These are phyloP conservation scores for Vigna angularis DNA, from an alignment of 306 rosid species.

Conservation along the genomic window DNA sequence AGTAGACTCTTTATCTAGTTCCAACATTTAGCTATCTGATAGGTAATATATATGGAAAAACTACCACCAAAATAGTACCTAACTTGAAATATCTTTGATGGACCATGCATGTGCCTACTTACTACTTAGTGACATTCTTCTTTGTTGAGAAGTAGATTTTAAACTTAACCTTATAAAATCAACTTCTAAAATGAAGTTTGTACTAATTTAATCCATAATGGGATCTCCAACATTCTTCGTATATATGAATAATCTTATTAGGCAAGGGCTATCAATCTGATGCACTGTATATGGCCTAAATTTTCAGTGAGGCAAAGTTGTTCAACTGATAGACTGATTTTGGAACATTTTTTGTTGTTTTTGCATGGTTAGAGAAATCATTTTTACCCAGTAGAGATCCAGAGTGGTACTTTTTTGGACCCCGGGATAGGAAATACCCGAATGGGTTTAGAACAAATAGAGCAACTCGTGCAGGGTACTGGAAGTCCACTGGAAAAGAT, in stretches of 20 bases:
- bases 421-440: slow-evolving; percentile 90
- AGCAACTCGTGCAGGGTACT: slow-evolving; percentile 96
- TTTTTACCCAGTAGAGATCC: slow-evolving; percentile 97
- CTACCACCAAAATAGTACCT: not conserved
- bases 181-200: too few relatives aligned
- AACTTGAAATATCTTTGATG: not conserved
- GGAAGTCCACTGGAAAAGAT: slow-evolving; percentile 98
- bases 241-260: not conserved
- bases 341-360: not conserved
- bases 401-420: slow-evolving; percentile 99
- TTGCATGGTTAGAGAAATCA: slow-evolving; percentile 70
- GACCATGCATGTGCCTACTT: slow-evolving; percentile 4
- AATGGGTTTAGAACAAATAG: slow-evolving; percentile 96
- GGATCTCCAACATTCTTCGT: too few relatives aligned
- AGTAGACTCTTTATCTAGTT: slow-evolving; percentile 16
- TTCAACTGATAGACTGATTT: slow-evolving; percentile 39
- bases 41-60: not conserved
- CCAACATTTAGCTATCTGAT: not conserved
- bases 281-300: not conserved
- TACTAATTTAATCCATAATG: too few relatives aligned
- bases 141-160: too few relatives aligned
- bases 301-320: not conserved
- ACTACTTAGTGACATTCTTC: not conserved
- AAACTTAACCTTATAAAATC: too few relatives aligned
- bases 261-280: not conserved